Base-by-base conservation (phyloP, 495 filamentous ascomycete genomes). In the Hypoxylon intermedium region DNA sequence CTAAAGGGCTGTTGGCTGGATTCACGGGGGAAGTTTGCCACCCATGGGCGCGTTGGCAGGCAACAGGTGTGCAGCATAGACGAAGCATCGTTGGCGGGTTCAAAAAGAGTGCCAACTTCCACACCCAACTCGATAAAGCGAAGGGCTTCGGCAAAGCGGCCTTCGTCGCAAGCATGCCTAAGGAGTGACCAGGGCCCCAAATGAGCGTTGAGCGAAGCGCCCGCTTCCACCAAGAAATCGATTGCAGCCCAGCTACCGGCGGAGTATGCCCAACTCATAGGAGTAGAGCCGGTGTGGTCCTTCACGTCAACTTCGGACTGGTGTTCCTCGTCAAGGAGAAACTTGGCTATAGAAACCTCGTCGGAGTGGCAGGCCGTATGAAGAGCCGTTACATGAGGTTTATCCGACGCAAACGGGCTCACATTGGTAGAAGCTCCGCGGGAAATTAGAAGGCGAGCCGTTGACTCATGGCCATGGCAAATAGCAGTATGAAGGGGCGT, bases 401-500 rank as follows among this genome's bases (percentile, higher is more conserved):
- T 0, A 24, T 41, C 48, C 4, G 12, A 13, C 13, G 45, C 51
- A 1, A 16, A 3, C 4, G 15, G 12, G 6, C 45, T 37, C 9
- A 76, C 43, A 3, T 65, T 23, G 1, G 41, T 51, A 0, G 74
- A 71, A 28, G 73, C 72, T 4, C 69, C 65, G 2, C 67, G 66
- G 15, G 67, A 67, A 23, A 77, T 45, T 15, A 78, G 58, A 0
- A 75, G 63, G 24, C 65, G 61, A 12, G 71, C 71, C 5, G 70
- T 72, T 1, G 68, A 61, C 15, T 66, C 38, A 36, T 63, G 65
- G 9, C 57, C 45, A 21, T 72, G 68, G 53, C 75, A 78, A 30
- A 78, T 69, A 19, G 75, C 67, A 19, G 63, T 53, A 56, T 78
- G 75, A 7, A 78, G 65, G 9, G 75, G 64, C 12, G 61, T 62